phyloP scores from a whole-genome alignment of 805 yeast genomes.

The Schizosaccharomyces osmophilus region DNA sequence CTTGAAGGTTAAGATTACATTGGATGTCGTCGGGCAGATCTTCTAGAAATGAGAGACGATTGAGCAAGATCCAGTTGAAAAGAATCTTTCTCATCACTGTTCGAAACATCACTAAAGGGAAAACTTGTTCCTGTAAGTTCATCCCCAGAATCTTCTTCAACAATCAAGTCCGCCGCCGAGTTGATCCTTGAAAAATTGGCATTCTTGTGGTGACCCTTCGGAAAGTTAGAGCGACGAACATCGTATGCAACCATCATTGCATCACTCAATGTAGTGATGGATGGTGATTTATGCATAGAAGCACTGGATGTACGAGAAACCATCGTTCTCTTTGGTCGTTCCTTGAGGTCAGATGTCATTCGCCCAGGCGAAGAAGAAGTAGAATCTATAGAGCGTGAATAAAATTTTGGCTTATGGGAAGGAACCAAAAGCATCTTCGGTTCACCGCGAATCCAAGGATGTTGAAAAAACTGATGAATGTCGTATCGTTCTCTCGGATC shows the following conservation, averaged over 20 bases:
- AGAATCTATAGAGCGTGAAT: not conserved
- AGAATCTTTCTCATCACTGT: not conserved
- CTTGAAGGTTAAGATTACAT: too few species aligned
- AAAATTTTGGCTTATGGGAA: not conserved
- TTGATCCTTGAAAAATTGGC: not conserved
- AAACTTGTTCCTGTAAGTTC: not conserved
- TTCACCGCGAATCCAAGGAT: conserved; percentile 42
- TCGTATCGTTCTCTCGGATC: conserved; percentile 45
- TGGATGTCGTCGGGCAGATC: not conserved
- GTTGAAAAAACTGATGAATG: conserved; percentile 43
- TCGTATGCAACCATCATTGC: conserved; percentile 1
- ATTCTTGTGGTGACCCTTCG: too few species aligned
- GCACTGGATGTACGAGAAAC: not conserved
- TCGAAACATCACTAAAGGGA: not conserved
- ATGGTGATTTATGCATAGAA: not conserved
- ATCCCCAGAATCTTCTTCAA: not conserved
- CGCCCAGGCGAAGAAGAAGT: not conserved
- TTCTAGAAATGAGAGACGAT: not conserved
- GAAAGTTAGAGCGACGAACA: not conserved
- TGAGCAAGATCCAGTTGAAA: not conserved
- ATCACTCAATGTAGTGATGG: not conserved
- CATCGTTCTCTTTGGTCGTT: not conserved
- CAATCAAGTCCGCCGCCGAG: not conserved
- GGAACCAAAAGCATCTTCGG: not conserved
- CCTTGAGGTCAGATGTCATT: too few species aligned